phyloP scores from a whole-genome alignment of 495 filamentous ascomycete species.

The Trichocladium uniseriatum region DNA sequence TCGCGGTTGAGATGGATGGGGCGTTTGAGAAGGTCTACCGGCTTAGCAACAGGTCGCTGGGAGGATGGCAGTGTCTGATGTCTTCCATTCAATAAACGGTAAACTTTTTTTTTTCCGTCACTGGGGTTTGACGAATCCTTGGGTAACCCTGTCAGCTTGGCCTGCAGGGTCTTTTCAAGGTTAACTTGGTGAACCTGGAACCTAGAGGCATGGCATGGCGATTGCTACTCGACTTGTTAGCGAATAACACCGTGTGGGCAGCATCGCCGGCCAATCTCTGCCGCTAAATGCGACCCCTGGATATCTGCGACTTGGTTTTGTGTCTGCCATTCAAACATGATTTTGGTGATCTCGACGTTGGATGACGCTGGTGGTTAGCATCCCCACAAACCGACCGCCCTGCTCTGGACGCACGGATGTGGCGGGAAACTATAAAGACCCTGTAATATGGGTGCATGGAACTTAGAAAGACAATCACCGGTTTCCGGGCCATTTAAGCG shows the following conservation, averaged over 20 bases:
- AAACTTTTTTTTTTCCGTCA: background rate
- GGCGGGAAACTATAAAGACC: slow-evolving; percentile 2
- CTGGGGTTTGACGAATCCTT: background rate
- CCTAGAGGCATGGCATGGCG: no score
- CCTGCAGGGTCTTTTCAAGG: slow-evolving; percentile 1
- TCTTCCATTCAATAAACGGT: no score
- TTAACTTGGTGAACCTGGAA: no score
- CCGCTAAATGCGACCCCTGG: background rate
- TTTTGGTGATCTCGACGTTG: background rate
- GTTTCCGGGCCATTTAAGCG: background rate
- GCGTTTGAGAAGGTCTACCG: no score
- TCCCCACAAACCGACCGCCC: background rate
- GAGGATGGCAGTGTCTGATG: no score
- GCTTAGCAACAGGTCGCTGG: no score
- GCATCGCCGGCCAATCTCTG: background rate
- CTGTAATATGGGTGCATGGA: slow-evolving; percentile 1
- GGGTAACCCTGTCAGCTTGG: background rate
- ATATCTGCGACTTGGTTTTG: background rate
- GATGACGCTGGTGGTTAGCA: background rate
- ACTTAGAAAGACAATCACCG: slow-evolving; percentile 14
- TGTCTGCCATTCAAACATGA: background rate
- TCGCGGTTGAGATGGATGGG: no score
- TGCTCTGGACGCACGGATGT: background rate
- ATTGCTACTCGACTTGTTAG: no score
- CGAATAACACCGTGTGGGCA: background rate